Percentiles rank a stretch among this genome's conserved stretches.
phyloP scores from a whole-genome alignment of 257 asterid genomes.

The Galeopsis tetrahit region DNA sequence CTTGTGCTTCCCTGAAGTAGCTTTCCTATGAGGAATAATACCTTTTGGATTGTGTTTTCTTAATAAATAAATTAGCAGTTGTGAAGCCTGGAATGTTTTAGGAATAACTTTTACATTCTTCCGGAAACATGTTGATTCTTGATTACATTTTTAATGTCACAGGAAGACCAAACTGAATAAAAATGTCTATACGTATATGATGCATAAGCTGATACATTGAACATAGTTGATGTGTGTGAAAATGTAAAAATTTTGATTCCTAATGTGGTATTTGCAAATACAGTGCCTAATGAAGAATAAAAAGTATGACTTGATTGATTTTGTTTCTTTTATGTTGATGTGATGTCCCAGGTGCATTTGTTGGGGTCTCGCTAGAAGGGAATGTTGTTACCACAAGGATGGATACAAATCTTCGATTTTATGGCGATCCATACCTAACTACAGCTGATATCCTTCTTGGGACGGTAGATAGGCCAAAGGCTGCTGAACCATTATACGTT shows the following conservation, averaged over 20 bases:
- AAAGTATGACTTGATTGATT: conserved; percentile 1
- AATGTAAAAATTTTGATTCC: neutral
- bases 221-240: neutral
- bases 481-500: conserved; percentile 85
- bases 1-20: conserved; percentile 20
- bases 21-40: conserved; percentile 1
- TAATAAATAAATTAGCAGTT: neutral
- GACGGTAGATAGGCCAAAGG: conserved; percentile 85
- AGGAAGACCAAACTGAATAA: neutral
- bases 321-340: conserved; percentile 14
- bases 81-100: neutral
- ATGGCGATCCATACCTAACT: conserved; percentile 97
- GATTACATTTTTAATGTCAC: conserved; percentile 1
- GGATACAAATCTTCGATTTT: conserved; percentile 91
- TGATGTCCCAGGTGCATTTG: conserved; percentile 79
- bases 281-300: neutral
- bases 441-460: conserved; percentile 92
- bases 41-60: conserved; percentile 1
- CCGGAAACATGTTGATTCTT: neutral
- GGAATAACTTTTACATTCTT: conserved; percentile 3
- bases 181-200: neutral
- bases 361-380: conserved; percentile 95
- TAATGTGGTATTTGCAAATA: neutral
- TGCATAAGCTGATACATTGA: conserved; percentile 7
- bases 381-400: conserved; percentile 83